Evolutionary conservation across 352 stramenopile species (phyloP).

Genomic region (Phytopythium delawarense): DNA sequence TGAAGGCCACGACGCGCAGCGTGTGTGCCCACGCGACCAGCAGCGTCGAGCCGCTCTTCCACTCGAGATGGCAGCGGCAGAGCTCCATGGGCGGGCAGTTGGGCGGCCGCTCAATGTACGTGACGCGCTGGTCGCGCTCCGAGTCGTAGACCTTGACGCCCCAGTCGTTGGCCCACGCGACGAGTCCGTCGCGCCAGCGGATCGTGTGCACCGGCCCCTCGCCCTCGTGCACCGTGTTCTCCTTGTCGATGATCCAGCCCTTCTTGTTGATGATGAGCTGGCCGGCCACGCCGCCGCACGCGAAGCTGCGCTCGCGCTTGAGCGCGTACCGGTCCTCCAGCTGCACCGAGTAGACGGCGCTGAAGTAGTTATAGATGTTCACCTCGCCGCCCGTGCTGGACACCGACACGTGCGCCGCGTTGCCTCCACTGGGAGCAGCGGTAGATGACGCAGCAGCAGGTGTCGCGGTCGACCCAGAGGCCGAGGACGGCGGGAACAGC

Average conservation of each 20-base stretch:
- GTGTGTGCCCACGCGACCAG: slow-evolving; percentile 78
- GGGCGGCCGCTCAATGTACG: slow-evolving; percentile 75
- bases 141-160: slow-evolving; percentile 84
- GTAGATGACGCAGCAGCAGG: neutral
- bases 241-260: slow-evolving; percentile 87
- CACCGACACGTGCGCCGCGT: slow-evolving; percentile 33
- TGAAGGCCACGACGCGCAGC: slow-evolving; percentile 76
- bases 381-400: slow-evolving; percentile 75
- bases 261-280: slow-evolving; percentile 87
- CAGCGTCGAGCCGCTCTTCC: slow-evolving; percentile 51
- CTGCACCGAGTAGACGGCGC: slow-evolving; percentile 74
- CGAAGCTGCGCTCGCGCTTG: slow-evolving; percentile 79
- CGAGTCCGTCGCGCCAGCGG: slow-evolving; percentile 70
- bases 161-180: slow-evolving; percentile 86
- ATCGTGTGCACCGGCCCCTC: slow-evolving; percentile 79
- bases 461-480: neutral
- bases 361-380: slow-evolving; percentile 90
- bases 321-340: slow-evolving; percentile 75
- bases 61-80: slow-evolving; percentile 76
- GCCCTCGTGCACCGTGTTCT: slow-evolving; percentile 79
- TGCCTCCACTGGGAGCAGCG: slow-evolving; percentile 18
- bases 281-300: slow-evolving; percentile 68
- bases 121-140: slow-evolving; percentile 68
- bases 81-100: slow-evolving; percentile 82
- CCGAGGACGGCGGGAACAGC: slow-evolving; percentile 39